Base-by-base conservation (phyloP, 805 yeast species). In the Monosporozyma unispora region DNA sequence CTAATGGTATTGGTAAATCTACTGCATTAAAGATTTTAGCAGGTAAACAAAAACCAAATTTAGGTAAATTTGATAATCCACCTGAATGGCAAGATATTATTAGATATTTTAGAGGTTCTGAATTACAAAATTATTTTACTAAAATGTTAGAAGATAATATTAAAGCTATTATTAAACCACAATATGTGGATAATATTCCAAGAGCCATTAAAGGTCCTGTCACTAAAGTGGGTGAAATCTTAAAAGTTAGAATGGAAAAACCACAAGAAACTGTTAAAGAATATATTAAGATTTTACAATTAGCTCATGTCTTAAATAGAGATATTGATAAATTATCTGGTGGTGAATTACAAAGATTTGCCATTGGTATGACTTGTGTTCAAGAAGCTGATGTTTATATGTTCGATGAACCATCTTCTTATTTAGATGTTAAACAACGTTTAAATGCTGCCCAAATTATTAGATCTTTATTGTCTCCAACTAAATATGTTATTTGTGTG, bases 391-490 rank as follows among this genome's bases (percentile, higher is more conserved):
- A 88, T 60, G 98, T 93, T 43, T 93, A 93, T 73, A 93, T 93
- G 99, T 93, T 93, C 70, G 99, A 93, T 73, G 99, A 93, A 75
- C 99, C 99, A 44, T 90, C 98, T 18, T 93, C 99, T 10, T 93
- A 93, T 72, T 75, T 93, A 69, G 99, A 93, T 78, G 98, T 93
- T 57, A 93, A 93, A 73, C 99, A 93, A 74, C 91, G 99, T 81
- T 80, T 93, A 70, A 86, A 93, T 62, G 99, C 99, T 50, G 99
- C 99, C 51, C 82, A 81, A 69, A 84, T 88, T 64, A 93, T 93
- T 60, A 84, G 99, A 72, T 82, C 93, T 18, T 73, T 93, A 57
- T 75, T 93, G 62, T 76, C 71, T 50, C 79, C 91, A 44, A 79
- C 89, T 44, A 76, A 78, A 27, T 93, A 91, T 64, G 93, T 93